Evolutionary conservation across 176 grass and related monocot genomes (phyloP).

Genomic region (Cenchrus purpureus): DNA sequence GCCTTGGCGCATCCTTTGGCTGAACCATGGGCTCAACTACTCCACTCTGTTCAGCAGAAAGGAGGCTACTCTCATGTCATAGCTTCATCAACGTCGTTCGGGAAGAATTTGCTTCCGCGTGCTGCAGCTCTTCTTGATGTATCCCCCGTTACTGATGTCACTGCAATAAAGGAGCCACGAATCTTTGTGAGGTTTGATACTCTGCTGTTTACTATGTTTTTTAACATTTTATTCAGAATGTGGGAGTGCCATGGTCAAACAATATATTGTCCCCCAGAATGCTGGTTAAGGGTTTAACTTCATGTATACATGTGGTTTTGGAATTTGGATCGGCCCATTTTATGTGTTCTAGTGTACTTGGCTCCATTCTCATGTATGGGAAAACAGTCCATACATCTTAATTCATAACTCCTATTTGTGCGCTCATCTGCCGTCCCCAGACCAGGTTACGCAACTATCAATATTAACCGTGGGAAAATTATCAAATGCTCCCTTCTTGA

Average conservation of each 20-base stretch:
- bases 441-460: background rate
- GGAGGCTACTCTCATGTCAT: slow-evolving; percentile 80
- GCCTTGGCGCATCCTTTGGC: slow-evolving; percentile 73
- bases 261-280: background rate
- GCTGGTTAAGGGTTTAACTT: background rate
- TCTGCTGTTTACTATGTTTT: background rate
- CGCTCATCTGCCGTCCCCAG: background rate
- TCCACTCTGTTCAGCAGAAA: slow-evolving; percentile 73
- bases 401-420: background rate
- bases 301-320: background rate
- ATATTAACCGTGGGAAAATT: background rate
- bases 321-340: background rate
- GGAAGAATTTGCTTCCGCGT: slow-evolving; percentile 92
- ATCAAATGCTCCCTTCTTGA: background rate
- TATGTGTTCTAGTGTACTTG: background rate
- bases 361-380: background rate
- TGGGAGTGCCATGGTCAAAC: background rate
- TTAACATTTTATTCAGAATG: slow-evolving; percentile 11
- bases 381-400: background rate
- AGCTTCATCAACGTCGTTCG: slow-evolving; percentile 84
- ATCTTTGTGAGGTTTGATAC: slow-evolving; percentile 80
- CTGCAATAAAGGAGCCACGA: slow-evolving; percentile 59
- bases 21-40: slow-evolving; percentile 76
- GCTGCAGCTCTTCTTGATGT: slow-evolving; percentile 89
- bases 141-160: slow-evolving; percentile 90